phyloP scores from a whole-genome alignment of 129 eudicot genomes.

The Sambucus nigra region DNA sequence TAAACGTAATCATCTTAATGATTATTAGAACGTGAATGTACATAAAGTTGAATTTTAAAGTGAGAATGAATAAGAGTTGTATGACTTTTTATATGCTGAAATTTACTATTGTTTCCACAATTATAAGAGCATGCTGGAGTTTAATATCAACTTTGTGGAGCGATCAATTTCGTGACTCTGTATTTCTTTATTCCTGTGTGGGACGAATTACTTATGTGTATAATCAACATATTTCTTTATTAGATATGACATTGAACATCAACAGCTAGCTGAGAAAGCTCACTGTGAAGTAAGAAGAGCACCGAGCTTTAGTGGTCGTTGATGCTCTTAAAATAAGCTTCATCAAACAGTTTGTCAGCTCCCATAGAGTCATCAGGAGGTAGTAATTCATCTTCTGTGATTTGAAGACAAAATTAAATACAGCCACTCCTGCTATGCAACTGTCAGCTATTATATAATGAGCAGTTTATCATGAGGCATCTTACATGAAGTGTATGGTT shows the following conservation, averaged over 20 bases:
- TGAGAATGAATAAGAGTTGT: too few relatives aligned
- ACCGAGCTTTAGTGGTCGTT: conserved; percentile 98
- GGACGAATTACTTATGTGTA: too few relatives aligned
- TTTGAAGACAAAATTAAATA: neutral
- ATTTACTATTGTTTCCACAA: too few relatives aligned
- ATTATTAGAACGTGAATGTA: too few relatives aligned
- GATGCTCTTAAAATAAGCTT: conserved; percentile 84
- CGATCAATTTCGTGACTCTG: too few relatives aligned
- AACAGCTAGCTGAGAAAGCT: conserved; percentile 50
- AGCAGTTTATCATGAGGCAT: neutral
- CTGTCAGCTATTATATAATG: neutral
- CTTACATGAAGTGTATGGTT: neutral
- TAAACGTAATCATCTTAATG: too few relatives aligned
- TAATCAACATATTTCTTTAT: too few relatives aligned
- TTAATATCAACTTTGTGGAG: too few relatives aligned
- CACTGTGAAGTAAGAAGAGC: conserved; percentile 47
- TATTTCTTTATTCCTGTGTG: too few relatives aligned
- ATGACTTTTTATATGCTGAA: too few relatives aligned
- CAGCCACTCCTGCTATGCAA: conserved; percentile 1
- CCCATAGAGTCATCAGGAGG: conserved; percentile 97
- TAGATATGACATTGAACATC: conserved; percentile 61
- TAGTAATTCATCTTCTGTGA: conserved; percentile 21
- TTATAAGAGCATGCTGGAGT: too few relatives aligned
- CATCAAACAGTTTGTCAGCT: conserved; percentile 97
- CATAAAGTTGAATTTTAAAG: too few relatives aligned